Base-by-base conservation (phyloP, 106 monocot genomes). In the Ottelia alismoides region DNA sequence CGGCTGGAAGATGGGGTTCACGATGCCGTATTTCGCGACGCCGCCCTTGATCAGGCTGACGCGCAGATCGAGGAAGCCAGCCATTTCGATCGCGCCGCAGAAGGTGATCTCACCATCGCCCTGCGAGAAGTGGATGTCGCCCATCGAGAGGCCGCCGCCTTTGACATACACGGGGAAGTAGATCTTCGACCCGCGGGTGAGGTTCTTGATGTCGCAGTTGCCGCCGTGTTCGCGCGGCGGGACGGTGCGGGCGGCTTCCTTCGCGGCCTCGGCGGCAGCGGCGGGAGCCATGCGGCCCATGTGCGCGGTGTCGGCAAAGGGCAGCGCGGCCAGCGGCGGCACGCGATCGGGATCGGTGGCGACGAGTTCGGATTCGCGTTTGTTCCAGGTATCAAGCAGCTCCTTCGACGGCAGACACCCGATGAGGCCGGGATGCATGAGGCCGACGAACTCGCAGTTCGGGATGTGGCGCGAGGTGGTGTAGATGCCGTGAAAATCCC, bases 41-140 rank as follows among this genome's bases (percentile, higher is more conserved):
- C n/a, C n/a, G n/a, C n/a, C n/a, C n/a, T n/a, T n/a, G n/a, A n/a
- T n/a, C n/a, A n/a, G n/a, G n/a, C n/a, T n/a, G n/a, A n/a, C n/a
- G n/a, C n/a, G n/a, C n/a, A n/a, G 92, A 53, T 92, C 82, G 23
- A 86, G 65, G 65, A 79, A 92, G 48, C 92, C 92, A 47, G 87
- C 83, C 92, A 93, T 93, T 51, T 93, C 92, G 49, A 93, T 93
- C 18, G 87, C 92, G 52, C 92, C 92, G 52, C 87, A 93, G 49
- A 87, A 87, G 30, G 92, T 83, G 31, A 93, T 75, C 63, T 93
- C 83, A 7, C 87, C 92, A 61, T 87, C 92, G 11, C 87, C 92
- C 56, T 93, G 87, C 25, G 92, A 93, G 55, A 93, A 93, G 56
- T 93, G 92, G 87, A 93, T 93, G 64, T 87, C 92, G 11, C 83